Conservation (phyloP, 2,329 filamentous ascomycete genomes). For the Periglandula ipomoeae region DNA sequence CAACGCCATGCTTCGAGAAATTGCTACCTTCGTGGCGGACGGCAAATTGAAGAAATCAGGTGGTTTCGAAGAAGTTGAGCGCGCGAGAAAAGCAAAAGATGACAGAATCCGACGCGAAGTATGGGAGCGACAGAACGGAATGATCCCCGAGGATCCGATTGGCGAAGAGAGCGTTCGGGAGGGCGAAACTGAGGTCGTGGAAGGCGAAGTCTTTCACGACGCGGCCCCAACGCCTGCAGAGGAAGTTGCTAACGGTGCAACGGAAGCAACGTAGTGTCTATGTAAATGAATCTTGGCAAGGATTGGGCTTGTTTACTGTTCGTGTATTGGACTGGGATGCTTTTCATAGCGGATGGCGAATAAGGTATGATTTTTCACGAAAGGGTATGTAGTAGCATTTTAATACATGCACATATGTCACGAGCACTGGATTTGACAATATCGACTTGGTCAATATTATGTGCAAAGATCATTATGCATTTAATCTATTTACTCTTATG, state of each 20-base stretch:
- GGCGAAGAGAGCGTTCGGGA: slow-evolving; percentile 26
- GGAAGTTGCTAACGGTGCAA: background rate
- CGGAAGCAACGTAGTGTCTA: slow-evolving; percentile 7
- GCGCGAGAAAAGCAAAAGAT: slow-evolving; percentile 74
- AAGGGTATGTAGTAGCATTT: background rate
- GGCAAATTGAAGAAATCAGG: slow-evolving; percentile 93
- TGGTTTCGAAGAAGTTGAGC: slow-evolving; percentile 87
- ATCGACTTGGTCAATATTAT: too few species aligned
- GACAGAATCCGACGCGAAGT: slow-evolving; percentile 77
- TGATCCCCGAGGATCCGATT: slow-evolving; percentile 33
- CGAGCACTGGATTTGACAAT: too few species aligned
- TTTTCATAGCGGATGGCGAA: slow-evolving; percentile 22
- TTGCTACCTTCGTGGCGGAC: slow-evolving; percentile 76
- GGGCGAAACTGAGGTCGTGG: background rate
- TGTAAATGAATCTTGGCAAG: too few species aligned
- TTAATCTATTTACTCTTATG: background rate
- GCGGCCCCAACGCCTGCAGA: slow-evolving; percentile 2
- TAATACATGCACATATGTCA: background rate
- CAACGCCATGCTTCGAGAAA: slow-evolving; percentile 73
- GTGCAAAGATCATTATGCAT: background rate
- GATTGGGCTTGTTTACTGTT: background rate
- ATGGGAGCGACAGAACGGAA: slow-evolving; percentile 57
- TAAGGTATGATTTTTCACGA: slow-evolving; percentile 8
- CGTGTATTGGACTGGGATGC: background rate
- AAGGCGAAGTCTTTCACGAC: slow-evolving; percentile 11